Percentiles rank a stretch among this genome's conserved stretches.
These are phyloP conservation scores for Dendryphion nanum DNA, from an alignment of 2,329 filamentous ascomycete genomes.

Conservation along the genomic window DNA sequence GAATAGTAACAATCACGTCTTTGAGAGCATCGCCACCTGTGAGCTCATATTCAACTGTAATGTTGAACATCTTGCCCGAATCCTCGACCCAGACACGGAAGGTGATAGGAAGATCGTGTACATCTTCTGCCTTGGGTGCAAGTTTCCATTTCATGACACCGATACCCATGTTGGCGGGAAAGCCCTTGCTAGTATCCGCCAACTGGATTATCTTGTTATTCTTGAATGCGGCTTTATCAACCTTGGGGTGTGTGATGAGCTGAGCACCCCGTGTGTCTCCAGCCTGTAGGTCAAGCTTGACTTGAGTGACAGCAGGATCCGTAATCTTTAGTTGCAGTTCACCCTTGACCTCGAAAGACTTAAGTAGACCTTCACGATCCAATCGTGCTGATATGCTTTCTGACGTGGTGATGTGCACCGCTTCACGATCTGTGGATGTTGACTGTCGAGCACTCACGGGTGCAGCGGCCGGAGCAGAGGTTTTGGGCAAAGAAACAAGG, in stretches of 20 bases:
- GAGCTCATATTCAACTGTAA: slow-evolving; percentile 95
- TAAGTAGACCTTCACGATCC: slow-evolving; percentile 82
- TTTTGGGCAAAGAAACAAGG: slow-evolving; percentile 62
- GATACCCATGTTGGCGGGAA: slow-evolving; percentile 91
- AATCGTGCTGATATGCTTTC: slow-evolving; percentile 90
- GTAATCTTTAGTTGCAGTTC: slow-evolving; percentile 89
- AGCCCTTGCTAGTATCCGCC: slow-evolving; percentile 81
- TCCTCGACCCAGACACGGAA: slow-evolving; percentile 99
- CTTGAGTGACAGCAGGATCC: slow-evolving; percentile 83
- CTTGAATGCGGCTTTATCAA: slow-evolving; percentile 86
- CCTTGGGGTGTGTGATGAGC: slow-evolving; percentile 94
- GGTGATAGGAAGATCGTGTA: slow-evolving; percentile 81
- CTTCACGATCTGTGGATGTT: slow-evolving; percentile 72
- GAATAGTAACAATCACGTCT: slow-evolving; percentile 85
- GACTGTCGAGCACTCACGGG: slow-evolving; percentile 58
- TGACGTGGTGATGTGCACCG: slow-evolving; percentile 82
- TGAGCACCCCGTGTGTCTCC: slow-evolving; percentile 80
- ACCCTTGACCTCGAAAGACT: slow-evolving; percentile 84
- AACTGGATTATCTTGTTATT: slow-evolving; percentile 83
- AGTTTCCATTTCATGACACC: slow-evolving; percentile 92
- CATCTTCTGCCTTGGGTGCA: slow-evolving; percentile 75
- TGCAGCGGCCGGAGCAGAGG: slow-evolving; percentile 50
- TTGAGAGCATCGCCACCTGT: slow-evolving; percentile 75
- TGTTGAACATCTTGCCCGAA: slow-evolving; percentile 75
- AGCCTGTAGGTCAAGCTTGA: slow-evolving; percentile 79